These are phyloP conservation scores for Cystofilobasidium ferigula DNA, from an alignment of 768 basidiomycete species.

Conservation along the genomic window DNA sequence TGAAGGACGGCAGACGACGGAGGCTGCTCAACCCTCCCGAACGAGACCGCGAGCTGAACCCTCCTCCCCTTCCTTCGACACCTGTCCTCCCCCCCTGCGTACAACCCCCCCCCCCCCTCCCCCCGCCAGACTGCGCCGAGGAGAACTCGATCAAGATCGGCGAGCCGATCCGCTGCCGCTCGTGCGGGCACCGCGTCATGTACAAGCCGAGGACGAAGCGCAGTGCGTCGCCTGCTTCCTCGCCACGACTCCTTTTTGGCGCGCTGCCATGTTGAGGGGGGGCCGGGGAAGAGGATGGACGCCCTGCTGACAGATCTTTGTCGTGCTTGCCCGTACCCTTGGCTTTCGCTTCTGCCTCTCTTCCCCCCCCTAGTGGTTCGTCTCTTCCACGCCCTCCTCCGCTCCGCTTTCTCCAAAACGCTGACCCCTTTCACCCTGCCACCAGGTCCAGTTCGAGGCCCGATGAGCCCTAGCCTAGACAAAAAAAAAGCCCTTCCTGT, in stretches of 20 bases:
- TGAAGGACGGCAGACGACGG: too few relatives aligned
- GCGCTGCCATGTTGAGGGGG: too few relatives aligned
- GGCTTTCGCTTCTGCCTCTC: neutral
- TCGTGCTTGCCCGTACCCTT: neutral
- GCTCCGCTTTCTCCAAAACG: neutral
- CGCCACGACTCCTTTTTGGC: neutral
- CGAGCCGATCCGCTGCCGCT: conserved; percentile 26
- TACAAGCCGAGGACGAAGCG: conserved; percentile 26
- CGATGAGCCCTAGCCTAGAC: neutral
- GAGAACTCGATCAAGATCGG: conserved; percentile 26
- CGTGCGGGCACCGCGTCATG: conserved; percentile 25
- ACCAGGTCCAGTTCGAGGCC: conserved; percentile 25
- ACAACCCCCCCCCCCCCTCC: neutral
- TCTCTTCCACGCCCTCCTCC: too few relatives aligned
- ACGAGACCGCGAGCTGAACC: too few relatives aligned
- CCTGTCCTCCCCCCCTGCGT: neutral
- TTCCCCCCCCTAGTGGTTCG: conserved; percentile 9
- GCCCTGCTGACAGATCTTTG: neutral
- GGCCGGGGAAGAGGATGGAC: neutral
- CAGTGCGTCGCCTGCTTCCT: neutral
- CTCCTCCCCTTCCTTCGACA: too few relatives aligned
- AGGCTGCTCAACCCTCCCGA: too few relatives aligned
- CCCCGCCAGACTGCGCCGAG: conserved; percentile 20
- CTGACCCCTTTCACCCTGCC: neutral
- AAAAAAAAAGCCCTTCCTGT: too few relatives aligned